phyloP scores from a whole-genome alignment of 1,284 basidiomycete species.

The Moesziomyces parantarcticus region DNA sequence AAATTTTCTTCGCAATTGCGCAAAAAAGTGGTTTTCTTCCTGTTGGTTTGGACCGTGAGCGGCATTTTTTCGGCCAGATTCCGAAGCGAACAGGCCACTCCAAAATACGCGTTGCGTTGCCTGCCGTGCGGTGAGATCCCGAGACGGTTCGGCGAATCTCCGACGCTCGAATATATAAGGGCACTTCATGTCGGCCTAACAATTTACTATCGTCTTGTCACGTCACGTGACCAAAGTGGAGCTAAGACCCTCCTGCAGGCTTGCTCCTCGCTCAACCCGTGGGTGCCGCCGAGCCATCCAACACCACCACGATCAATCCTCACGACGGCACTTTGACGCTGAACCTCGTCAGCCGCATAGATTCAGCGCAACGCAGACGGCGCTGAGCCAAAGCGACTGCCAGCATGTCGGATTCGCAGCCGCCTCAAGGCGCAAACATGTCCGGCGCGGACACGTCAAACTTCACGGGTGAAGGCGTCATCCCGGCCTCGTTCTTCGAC shows the following conservation, averaged over 20 bases:
- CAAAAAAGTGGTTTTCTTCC: conserved; percentile 12
- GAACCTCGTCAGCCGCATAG: no score
- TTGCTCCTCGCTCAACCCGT: background rate
- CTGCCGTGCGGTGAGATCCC: background rate
- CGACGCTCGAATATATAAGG: no score
- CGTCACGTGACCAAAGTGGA: background rate
- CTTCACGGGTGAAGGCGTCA: conserved; percentile 22
- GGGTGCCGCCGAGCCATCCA: background rate
- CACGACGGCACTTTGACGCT: background rate
- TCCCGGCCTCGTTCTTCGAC: conserved; percentile 45
- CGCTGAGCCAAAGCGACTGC: background rate
- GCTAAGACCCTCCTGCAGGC: no score
- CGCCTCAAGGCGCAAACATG: conserved; percentile 8
- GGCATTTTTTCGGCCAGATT: conserved; percentile 23
- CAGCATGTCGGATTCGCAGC: conserved; percentile 25
- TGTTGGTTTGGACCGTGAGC: conserved; percentile 22
- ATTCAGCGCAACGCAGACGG: background rate
- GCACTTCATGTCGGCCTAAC: no score
- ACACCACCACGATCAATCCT: background rate
- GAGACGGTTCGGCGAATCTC: background rate
- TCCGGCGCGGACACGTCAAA: conserved; percentile 5
- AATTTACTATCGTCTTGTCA: background rate
- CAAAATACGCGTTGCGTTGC: background rate
- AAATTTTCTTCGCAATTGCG: conserved; percentile 43
- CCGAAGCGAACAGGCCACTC: conserved; percentile 10